Conservation (phyloP, 2,329 filamentous ascomycete species). For the Sarocladium brachiariae region DNA sequence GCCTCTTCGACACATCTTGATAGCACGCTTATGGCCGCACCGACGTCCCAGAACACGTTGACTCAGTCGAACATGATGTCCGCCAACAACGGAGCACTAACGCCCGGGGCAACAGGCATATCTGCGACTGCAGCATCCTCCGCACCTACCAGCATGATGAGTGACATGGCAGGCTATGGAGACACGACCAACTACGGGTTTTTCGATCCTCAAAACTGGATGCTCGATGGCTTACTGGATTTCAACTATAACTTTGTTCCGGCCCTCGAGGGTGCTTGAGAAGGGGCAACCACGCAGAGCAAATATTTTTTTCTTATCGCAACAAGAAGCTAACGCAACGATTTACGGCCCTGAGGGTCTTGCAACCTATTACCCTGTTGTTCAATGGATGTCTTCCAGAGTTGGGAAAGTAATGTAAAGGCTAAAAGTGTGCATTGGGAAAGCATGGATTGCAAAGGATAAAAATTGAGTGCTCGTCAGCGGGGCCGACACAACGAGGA, state of each 20-base stretch:
- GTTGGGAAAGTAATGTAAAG: background rate
- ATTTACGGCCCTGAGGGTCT: background rate
- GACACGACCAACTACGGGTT: constrained; percentile 69
- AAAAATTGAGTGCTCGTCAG: background rate
- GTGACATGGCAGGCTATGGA: constrained; percentile 48
- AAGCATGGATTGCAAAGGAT: background rate
- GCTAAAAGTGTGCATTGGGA: background rate
- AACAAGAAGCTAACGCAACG: background rate
- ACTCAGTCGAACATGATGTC: constrained; percentile 25
- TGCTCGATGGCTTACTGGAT: constrained; percentile 78
- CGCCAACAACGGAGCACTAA: constrained; percentile 44
- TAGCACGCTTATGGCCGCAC: constrained; percentile 43
- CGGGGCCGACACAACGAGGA: background rate
- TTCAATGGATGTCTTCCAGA: background rate
- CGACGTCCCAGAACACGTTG: constrained; percentile 17
- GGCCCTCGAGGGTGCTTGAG: constrained; percentile 46
- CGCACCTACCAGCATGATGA: constrained; percentile 40
- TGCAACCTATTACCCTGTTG: background rate
- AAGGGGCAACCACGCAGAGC: too few species aligned
- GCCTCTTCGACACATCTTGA: constrained; percentile 60
- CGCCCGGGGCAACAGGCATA: constrained; percentile 43
- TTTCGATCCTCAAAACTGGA: constrained; percentile 90
- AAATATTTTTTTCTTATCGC: too few species aligned
- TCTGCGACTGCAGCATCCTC: constrained; percentile 25
- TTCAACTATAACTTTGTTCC: constrained; percentile 63